These are phyloP conservation scores for Pseudocercospora musae DNA, from an alignment of 2,329 filamentous ascomycete species.

Conservation along the genomic window DNA sequence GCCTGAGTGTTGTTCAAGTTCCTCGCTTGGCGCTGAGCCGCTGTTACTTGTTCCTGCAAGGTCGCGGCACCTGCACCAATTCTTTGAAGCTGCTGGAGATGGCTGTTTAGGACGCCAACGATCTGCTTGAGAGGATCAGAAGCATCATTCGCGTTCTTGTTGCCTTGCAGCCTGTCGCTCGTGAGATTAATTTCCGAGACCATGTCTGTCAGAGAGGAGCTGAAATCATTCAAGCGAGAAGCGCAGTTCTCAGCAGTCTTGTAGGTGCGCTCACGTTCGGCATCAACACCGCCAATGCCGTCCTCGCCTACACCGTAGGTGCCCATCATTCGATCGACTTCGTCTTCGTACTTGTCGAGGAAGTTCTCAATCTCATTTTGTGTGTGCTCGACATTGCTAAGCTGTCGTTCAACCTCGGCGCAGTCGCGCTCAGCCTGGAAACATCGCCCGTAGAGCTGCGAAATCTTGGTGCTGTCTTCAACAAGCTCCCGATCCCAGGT, in stretches of 20 bases:
- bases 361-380: conserved; percentile 86
- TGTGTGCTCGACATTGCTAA: conserved; percentile 83
- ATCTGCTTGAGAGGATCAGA: conserved; percentile 77
- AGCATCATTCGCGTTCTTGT: conserved; percentile 61
- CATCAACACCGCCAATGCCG: conserved; percentile 76
- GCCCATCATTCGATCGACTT: conserved; percentile 85
- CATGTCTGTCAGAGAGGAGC: conserved; percentile 89
- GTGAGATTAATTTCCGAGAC: conserved; percentile 97
- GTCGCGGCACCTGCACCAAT: conserved; percentile 83
- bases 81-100: conserved; percentile 86
- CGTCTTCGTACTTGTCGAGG: conserved; percentile 85
- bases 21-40: conserved; percentile 75
- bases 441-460: conserved; percentile 85
- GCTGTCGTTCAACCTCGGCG: conserved; percentile 87
- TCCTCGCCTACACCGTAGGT: conserved; percentile 57
- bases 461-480: conserved; percentile 91
- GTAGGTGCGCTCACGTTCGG: conserved; percentile 91
- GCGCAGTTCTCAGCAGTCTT: conserved; percentile 92
- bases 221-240: conserved; percentile 88
- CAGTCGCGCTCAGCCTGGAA: conserved; percentile 92
- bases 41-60: conserved; percentile 76
- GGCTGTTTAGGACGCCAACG: conserved; percentile 88
- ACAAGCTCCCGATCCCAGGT: conserved; percentile 90
- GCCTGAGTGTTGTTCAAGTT: conserved; percentile 49
- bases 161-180: conserved; percentile 67